phyloP scores from a whole-genome alignment of 2,329 filamentous ascomycete genomes.

The Fusarium camptoceras region DNA sequence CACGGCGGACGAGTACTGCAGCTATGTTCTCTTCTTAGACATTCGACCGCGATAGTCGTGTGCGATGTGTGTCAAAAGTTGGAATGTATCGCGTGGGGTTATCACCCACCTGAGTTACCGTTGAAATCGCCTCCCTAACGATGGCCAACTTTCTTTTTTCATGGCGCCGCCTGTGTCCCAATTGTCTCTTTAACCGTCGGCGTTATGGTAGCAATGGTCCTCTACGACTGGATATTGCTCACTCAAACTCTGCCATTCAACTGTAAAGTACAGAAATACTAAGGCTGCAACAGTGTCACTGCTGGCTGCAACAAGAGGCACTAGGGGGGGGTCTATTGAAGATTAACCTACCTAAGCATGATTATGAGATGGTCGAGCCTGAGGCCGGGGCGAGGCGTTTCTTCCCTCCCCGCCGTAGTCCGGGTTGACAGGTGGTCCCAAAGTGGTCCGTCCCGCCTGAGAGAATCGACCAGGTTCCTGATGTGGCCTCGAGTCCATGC shows the following conservation, averaged over 20 bases:
- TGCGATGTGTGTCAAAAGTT: conserved; percentile 25
- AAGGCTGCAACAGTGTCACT: conserved; percentile 36
- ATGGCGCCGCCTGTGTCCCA: conserved; percentile 31
- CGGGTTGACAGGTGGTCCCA: conserved; percentile 47
- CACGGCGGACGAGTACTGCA: neutral
- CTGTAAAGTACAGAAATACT: conserved; percentile 23
- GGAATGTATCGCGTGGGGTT: conserved; percentile 29
- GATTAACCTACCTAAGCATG: conserved; percentile 10
- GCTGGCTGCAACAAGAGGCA: conserved; percentile 27
- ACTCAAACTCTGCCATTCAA: conserved; percentile 28
- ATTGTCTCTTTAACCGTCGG: conserved; percentile 33
- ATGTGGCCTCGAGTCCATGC: conserved; percentile 39
- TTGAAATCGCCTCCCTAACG: conserved; percentile 23
- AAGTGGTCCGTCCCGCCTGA: conserved; percentile 40
- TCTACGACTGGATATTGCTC: conserved; percentile 18
- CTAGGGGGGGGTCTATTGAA: conserved; percentile 42
- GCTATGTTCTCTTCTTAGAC: conserved; percentile 9
- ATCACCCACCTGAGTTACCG: conserved; percentile 18
- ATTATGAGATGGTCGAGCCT: conserved; percentile 24
- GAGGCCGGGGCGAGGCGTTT: conserved; percentile 43
- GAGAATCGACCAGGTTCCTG: conserved; percentile 35
- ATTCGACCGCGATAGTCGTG: conserved; percentile 6
- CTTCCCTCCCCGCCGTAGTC: conserved; percentile 44
- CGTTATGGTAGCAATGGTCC: conserved; percentile 28
- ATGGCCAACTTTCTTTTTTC: conserved; percentile 28